Percentiles rank a stretch among this genome's conserved stretches.
These are phyloP conservation scores for Aspergillus piperis DNA, from an alignment of 2,329 filamentous ascomycete genomes.

Conservation along the genomic window DNA sequence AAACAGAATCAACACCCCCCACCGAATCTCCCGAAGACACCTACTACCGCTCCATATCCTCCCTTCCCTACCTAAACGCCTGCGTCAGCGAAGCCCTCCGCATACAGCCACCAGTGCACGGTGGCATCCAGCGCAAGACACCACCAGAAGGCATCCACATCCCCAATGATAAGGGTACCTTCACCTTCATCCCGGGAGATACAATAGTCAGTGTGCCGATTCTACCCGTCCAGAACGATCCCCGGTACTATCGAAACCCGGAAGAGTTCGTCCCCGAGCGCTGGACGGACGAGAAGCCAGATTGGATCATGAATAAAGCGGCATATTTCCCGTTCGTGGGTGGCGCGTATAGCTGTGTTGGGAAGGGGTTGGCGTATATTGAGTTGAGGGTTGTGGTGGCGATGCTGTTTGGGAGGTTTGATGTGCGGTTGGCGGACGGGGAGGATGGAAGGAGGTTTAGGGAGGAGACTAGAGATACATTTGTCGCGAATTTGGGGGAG, in stretches of 20 bases:
- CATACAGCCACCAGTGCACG: not conserved
- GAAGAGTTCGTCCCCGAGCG: not conserved
- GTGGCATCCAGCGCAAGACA: not conserved
- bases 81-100: conserved; percentile 3
- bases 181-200: not conserved
- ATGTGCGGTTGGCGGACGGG: not conserved
- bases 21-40: not conserved
- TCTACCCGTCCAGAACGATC: not conserved
- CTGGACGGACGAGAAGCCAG: not conserved
- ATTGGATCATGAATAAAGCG: not conserved
- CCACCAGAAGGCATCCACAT: not conserved
- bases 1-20: not conserved
- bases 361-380: not conserved
- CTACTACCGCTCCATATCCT: conserved; percentile 4
- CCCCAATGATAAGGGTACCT: not conserved
- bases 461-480: not conserved
- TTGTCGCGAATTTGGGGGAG: not conserved
- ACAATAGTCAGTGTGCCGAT: not conserved
- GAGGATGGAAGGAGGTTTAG: not conserved
- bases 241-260: not conserved
- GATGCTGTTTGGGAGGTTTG: not conserved
- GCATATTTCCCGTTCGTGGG: not conserved
- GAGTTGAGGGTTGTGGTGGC: not conserved
- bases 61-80: not conserved
- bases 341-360: not conserved